Evolutionary conservation across 1,284 basidiomycete species (phyloP).

Genomic region (Naganishia sp.): DNA sequence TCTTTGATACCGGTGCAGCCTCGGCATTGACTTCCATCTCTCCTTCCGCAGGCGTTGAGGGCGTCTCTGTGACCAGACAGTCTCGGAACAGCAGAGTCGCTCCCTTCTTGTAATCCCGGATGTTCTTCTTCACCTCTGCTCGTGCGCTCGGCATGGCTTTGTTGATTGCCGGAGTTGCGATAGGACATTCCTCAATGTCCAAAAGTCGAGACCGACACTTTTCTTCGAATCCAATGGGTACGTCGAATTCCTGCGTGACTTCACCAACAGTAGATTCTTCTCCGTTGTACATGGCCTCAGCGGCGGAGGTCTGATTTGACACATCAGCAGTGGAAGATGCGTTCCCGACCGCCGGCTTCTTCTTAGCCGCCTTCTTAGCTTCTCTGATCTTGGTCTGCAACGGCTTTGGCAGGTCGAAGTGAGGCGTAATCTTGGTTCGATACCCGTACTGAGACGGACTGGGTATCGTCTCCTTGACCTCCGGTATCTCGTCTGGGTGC

Average conservation of each 20-base stretch:
- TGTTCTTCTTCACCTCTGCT: slow-evolving; percentile 63
- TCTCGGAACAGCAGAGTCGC: slow-evolving; percentile 91
- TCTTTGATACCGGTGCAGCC: slow-evolving; percentile 3
- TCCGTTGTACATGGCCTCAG: slow-evolving; percentile 43
- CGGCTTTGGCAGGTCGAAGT: slow-evolving; percentile 77
- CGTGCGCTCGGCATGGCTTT: slow-evolving; percentile 60
- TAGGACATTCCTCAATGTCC: slow-evolving; percentile 98
- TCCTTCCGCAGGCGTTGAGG: slow-evolving; percentile 21
- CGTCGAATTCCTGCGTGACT: slow-evolving; percentile 58
- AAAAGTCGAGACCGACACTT: slow-evolving; percentile 74
- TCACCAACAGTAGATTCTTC: slow-evolving; percentile 33
- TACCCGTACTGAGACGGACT: slow-evolving; percentile 89
- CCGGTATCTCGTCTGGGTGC: slow-evolving; percentile 60
- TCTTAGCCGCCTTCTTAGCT: slow-evolving; percentile 37
- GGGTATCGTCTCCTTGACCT: slow-evolving; percentile 72
- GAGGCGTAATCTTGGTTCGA: slow-evolving; percentile 95
- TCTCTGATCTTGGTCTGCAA: slow-evolving; percentile 46
- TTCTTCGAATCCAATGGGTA: slow-evolving; percentile 87
- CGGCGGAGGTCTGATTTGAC: slow-evolving; percentile 8
- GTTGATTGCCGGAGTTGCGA: slow-evolving; percentile 82
- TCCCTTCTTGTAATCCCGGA: slow-evolving; percentile 79
- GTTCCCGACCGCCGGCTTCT: slow-evolving; percentile 28
- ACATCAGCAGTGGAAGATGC: background rate
- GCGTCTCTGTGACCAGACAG: slow-evolving; percentile 59
- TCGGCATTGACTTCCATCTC: slow-evolving; percentile 6